A percentile compares a stretch with the other conserved stretches of the same genome.
These are phyloP conservation scores for Aureobasidium subglaciale DNA, from an alignment of 2,329 filamentous ascomycete species.

Conservation along the genomic window DNA sequence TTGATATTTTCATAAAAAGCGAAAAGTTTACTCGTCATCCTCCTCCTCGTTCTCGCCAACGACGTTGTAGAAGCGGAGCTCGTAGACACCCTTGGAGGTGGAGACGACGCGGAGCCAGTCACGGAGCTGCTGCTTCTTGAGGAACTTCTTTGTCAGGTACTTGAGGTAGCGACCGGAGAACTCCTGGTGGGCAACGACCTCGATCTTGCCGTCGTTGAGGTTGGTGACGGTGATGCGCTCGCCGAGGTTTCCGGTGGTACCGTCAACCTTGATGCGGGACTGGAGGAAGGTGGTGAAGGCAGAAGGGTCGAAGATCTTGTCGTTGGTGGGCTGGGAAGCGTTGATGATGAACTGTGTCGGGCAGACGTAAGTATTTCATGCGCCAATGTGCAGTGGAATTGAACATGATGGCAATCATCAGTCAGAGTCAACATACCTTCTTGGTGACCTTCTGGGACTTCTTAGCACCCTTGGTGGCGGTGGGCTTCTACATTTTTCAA, in stretches of 20 bases:
- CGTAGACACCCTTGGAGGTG: constrained; percentile 96
- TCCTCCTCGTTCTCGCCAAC: constrained; percentile 97
- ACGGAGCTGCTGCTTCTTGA: constrained; percentile 99
- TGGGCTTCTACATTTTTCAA: constrained; percentile 49
- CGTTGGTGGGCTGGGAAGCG: constrained; percentile 92
- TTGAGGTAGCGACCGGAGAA: constrained; percentile 99
- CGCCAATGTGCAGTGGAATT: too few relatives aligned
- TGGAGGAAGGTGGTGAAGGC: constrained; percentile 99
- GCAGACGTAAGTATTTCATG: not conserved
- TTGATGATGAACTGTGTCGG: constrained; percentile 90
- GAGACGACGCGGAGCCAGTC: constrained; percentile 99
- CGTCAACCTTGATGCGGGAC: constrained; percentile 99
- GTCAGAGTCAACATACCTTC: too few relatives aligned
- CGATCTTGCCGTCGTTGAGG: constrained; percentile 92
- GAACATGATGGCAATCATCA: too few relatives aligned
- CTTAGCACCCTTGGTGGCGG: constrained; percentile 31
- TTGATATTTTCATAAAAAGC: not conserved
- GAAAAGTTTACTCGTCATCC: constrained; percentile 77
- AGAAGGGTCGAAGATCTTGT: constrained; percentile 99
- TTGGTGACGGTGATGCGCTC: constrained; percentile 86
- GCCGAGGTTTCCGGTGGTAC: constrained; percentile 95
- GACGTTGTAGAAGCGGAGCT: constrained; percentile 99
- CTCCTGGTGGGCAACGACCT: constrained; percentile 94
- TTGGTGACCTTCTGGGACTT: constrained; percentile 68
- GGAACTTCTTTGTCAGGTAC: constrained; percentile 99